These are phyloP conservation scores for Oryza brachyantha DNA, from an alignment of 176 grass and related monocot species.

Conservation along the genomic window DNA sequence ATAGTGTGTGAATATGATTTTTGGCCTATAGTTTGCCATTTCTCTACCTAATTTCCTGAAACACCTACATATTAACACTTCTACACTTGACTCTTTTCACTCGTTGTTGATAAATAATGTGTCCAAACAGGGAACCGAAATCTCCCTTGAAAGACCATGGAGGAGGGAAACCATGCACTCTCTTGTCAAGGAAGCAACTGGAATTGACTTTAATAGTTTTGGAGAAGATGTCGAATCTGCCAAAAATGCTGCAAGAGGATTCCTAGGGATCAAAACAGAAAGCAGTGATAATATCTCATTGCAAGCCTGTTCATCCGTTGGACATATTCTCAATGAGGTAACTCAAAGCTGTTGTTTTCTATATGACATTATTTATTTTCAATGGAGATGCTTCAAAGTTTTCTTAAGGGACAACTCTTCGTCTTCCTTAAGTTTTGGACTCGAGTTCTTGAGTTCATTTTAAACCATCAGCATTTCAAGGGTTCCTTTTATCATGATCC, in stretches of 20 bases:
- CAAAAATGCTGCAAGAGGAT: slow-evolving; percentile 53
- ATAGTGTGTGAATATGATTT: not conserved
- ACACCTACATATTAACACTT: slow-evolving; percentile 9
- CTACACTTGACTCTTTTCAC: not conserved
- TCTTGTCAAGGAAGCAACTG: slow-evolving; percentile 92
- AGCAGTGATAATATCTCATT: slow-evolving; percentile 46
- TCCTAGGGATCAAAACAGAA: slow-evolving; percentile 51
- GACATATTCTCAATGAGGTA: slow-evolving; percentile 98
- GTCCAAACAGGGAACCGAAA: slow-evolving; percentile 74
- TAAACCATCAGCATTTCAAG: not conserved
- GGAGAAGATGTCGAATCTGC: slow-evolving; percentile 61
- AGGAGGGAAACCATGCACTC: slow-evolving; percentile 95
- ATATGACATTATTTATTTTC: not conserved
- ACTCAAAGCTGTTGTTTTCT: slow-evolving; percentile 15
- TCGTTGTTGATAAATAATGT: not conserved
- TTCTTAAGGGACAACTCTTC: not conserved
- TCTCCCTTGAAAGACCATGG: slow-evolving; percentile 90
- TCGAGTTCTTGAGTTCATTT: slow-evolving; percentile 1
- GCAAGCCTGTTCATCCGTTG: slow-evolving; percentile 71
- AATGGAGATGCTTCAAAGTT: not conserved
- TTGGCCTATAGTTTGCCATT: not conserved
- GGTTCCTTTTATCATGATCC: not conserved
- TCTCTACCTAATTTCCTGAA: not conserved
- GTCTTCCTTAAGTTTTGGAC: not conserved
- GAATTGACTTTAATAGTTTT: slow-evolving; percentile 73